phyloP scores from a whole-genome alignment of 495 filamentous ascomycete genomes.

The Clohesyomyces aquaticus region DNA sequence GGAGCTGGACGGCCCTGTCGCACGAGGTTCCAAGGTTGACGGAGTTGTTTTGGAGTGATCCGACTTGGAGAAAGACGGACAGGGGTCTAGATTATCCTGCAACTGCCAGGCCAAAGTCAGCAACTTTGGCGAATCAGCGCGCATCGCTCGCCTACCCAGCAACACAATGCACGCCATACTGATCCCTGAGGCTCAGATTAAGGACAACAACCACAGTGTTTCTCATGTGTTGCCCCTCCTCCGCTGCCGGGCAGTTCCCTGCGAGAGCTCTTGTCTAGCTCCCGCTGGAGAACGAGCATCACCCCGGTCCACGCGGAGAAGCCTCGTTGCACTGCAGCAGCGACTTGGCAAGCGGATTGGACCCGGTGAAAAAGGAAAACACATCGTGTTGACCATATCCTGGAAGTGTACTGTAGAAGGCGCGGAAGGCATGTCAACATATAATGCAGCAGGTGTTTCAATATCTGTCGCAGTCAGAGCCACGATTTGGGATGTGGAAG shows the following conservation, averaged over 20 bases:
- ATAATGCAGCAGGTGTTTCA: too few relatives aligned
- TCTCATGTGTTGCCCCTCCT: neutral
- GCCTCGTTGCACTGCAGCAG: too few relatives aligned
- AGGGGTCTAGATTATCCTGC: neutral
- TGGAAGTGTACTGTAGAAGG: too few relatives aligned
- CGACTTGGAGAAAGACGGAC: neutral
- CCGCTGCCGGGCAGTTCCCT: neutral
- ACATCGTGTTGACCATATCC: too few relatives aligned
- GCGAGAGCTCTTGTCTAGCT: neutral
- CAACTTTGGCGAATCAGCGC: neutral
- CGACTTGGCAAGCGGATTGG: too few relatives aligned
- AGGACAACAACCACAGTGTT: neutral
- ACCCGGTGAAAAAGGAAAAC: too few relatives aligned
- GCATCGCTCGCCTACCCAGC: neutral
- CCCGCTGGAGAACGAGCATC: neutral
- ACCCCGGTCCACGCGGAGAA: neutral
- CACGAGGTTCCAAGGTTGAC: neutral
- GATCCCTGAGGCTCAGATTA: neutral
- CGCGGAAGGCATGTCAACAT: too few relatives aligned
- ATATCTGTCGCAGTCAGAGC: too few relatives aligned
- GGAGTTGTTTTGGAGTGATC: neutral
- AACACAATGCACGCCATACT: neutral
- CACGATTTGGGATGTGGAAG: too few relatives aligned
- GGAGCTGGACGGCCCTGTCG: slow-evolving; percentile 1
- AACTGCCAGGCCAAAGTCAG: neutral